Evolutionary conservation across 495 filamentous ascomycete species (phyloP), one percentile per base, ranked within the genome.

Genomic region (Trichoderma orchidacearum): DNA sequence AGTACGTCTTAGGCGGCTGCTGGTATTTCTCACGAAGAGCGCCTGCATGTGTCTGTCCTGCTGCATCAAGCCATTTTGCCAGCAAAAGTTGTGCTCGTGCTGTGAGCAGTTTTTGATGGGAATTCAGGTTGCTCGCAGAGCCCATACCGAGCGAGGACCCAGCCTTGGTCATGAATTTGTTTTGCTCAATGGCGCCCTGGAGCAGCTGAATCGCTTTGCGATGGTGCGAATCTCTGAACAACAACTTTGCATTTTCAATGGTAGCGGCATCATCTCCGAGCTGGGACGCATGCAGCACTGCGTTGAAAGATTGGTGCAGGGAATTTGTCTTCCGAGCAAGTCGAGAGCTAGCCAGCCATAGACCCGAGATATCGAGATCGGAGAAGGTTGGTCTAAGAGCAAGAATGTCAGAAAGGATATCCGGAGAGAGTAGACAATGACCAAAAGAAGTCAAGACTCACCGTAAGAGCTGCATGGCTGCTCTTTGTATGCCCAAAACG

Each of bases 151-250:
- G 30, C 23, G 53, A 55, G 2, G 51, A 30, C n/a, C 30, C 32
- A 5, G 53, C 9, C 18, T 55, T 31, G 3, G 69, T 67, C 60
- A 75, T 72, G 17, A 77, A 70, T 23, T 74, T 61, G 61, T 88
- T 87, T 28, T 76, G 81, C 55, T 78, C 75, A 62, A 97, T 95
- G 30, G 90, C 90, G 30, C 87, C 82, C 65, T 93, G 82, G 17
- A 98, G 73, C 9, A 80, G 85, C 61, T 95, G 89, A 59, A 99
- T 97, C 15, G 94, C 94, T 70, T 96, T 95, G 51, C 90, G 82
- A 64, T 95, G 90, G 64, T 96, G 83, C 5, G 90, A 90, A 66
- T 95, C 89, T 62, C 87, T 90, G 89, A 93, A 97, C n/a, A 97
- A 72, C 38, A 97, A 79, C 54, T 86, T 79, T 6, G 93, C 87